phyloP scores from a whole-genome alignment of 1,284 basidiomycete genomes.

The Macrocystidia cucumis region DNA sequence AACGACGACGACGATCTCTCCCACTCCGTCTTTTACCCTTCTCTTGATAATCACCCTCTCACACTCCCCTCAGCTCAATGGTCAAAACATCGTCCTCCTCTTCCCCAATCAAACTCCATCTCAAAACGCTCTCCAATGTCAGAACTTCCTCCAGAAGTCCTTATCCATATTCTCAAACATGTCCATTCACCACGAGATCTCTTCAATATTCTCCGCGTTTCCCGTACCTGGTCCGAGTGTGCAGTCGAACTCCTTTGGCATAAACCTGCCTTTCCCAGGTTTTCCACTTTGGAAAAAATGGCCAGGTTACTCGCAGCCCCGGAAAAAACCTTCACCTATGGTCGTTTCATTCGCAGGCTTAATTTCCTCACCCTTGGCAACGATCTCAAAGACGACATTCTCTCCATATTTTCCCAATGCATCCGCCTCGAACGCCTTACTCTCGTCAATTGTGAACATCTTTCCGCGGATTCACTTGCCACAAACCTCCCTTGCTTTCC shows the following conservation, averaged over 20 bases:
- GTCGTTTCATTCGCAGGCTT: slow-evolving; percentile 83
- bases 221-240: slow-evolving; percentile 91
- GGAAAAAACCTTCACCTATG: slow-evolving; percentile 82
- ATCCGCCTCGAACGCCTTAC: slow-evolving; percentile 87
- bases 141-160: slow-evolving; percentile 80
- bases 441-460: slow-evolving; percentile 73
- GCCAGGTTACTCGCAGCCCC: slow-evolving; percentile 53
- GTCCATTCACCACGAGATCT: slow-evolving; percentile 73
- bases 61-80: slow-evolving; percentile 58
- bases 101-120: slow-evolving; percentile 16
- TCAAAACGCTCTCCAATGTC: slow-evolving; percentile 39
- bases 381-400: slow-evolving; percentile 74
- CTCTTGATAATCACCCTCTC: slow-evolving; percentile 22
- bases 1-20: slow-evolving; percentile 57
- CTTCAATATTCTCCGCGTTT: slow-evolving; percentile 75
- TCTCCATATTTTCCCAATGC: slow-evolving; percentile 72
- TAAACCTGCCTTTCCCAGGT: slow-evolving; percentile 72
- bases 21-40: slow-evolving; percentile 42
- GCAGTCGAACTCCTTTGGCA: slow-evolving; percentile 96
- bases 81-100: slow-evolving; percentile 33
- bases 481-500: slow-evolving; percentile 66
- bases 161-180: slow-evolving; percentile 90
- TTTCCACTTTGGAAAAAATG: slow-evolving; percentile 74
- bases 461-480: slow-evolving; percentile 65
- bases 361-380: slow-evolving; percentile 77